Evolutionary conservation across 805 yeast species (phyloP).

Genomic region (Hanseniaspora guilliermondii): DNA sequence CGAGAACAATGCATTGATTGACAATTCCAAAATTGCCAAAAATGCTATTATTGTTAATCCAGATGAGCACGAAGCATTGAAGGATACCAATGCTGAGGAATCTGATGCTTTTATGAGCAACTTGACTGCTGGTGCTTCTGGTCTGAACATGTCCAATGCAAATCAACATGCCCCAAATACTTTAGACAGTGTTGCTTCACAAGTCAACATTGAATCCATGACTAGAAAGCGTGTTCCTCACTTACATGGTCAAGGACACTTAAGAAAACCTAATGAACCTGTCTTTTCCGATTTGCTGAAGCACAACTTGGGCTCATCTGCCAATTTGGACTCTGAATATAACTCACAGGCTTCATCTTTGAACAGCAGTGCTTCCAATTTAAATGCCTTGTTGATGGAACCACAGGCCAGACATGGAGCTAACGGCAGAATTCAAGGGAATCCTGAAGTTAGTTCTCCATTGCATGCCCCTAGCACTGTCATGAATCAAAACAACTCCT

Average conservation of each 20-base stretch:
- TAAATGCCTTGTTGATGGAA: background rate
- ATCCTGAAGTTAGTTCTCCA: background rate
- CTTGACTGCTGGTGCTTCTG: constrained; percentile 28
- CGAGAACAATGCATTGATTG: background rate
- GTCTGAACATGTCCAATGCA: constrained; percentile 13
- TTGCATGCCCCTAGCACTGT: background rate
- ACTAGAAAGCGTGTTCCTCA: constrained; percentile 15
- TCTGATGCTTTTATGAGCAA: constrained; percentile 28
- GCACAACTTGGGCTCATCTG: constrained; percentile 5
- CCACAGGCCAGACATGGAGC: constrained; percentile 1
- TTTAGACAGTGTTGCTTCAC: constrained; percentile 29
- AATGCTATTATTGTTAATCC: constrained; percentile 9
- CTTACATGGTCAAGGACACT: constrained; percentile 8
- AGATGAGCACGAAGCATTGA: background rate
- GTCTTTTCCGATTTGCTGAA: constrained; percentile 11
- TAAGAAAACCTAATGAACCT: constrained; percentile 5
- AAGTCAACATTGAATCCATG: constrained; percentile 39
- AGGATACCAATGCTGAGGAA: constrained; percentile 7
- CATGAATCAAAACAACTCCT: background rate
- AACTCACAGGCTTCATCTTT: constrained; percentile 13
- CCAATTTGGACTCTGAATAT: constrained; percentile 12
- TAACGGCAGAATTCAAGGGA: background rate
- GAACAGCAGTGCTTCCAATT: constrained; percentile 7
- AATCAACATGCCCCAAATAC: constrained; percentile 18
- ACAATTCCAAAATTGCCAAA: background rate